Evolutionary conservation across 1,284 basidiomycete genomes (phyloP).

Genomic region (Austroboletus niveus): DNA sequence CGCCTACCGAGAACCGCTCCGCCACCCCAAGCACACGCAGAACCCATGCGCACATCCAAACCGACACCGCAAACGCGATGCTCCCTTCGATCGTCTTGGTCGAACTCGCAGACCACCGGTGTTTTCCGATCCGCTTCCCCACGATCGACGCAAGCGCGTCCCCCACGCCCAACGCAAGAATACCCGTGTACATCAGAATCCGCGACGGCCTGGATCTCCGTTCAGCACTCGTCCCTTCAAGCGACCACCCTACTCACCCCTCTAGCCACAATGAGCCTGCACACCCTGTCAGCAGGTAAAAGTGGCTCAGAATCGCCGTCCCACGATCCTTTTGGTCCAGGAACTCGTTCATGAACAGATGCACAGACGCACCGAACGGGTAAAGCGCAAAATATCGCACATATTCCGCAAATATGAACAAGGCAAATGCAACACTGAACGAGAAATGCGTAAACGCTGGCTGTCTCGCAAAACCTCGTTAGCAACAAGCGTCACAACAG

Average conservation of each 20-base stretch:
- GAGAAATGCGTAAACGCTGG: constrained; percentile 95
- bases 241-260: constrained; percentile 53
- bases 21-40: constrained; percentile 70
- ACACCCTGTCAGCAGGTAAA: constrained; percentile 95
- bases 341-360: constrained; percentile 98
- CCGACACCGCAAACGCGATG: constrained; percentile 74
- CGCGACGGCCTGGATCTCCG: constrained; percentile 53
- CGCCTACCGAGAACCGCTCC: constrained; percentile 73
- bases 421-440: constrained; percentile 89
- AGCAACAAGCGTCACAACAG: constrained; percentile 18
- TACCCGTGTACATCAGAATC: constrained; percentile 85
- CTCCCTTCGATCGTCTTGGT: constrained; percentile 94
- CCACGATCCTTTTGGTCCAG: constrained; percentile 94
- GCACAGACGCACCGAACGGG: constrained; percentile 91
- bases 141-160: constrained; percentile 94
- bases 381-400: constrained; percentile 98
- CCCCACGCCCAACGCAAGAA: constrained; percentile 88
- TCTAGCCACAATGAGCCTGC: constrained; percentile 95
- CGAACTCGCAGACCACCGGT: constrained; percentile 81
- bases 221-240: constrained; percentile 5
- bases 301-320: constrained; percentile 95
- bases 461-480: constrained; percentile 41
- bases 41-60: constrained; percentile 67
- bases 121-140: constrained; percentile 78
- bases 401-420: constrained; percentile 96